These are phyloP conservation scores for Coprinopsis sp. DNA, from an alignment of 768 basidiomycete species.

Conservation along the genomic window DNA sequence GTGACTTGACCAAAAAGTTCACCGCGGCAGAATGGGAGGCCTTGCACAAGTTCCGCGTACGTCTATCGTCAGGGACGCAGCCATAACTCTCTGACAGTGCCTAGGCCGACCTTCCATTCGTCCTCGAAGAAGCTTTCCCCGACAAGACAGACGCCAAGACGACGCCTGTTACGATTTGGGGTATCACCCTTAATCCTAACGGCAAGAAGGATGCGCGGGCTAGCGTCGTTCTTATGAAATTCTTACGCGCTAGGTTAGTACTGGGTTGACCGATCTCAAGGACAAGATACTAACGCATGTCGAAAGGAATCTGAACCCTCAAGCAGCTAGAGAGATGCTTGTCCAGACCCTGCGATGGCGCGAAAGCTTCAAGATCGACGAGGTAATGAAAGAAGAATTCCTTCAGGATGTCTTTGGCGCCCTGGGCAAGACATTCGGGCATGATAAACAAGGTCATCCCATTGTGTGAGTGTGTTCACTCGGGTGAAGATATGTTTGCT, in stretches of 20 bases:
- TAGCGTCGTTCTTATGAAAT: conserved; percentile 79
- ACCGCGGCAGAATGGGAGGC: conserved; percentile 69
- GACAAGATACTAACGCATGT: neutral
- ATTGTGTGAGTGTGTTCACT: conserved; percentile 49
- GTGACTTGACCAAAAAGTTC: conserved; percentile 63
- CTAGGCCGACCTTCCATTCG: conserved; percentile 43
- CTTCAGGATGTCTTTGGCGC: conserved; percentile 59
- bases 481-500: neutral
- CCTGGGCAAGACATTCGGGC: conserved; percentile 60
- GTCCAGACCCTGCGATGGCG: conserved; percentile 70
- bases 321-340: conserved; percentile 61
- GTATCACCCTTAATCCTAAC: conserved; percentile 59
- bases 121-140: conserved; percentile 56
- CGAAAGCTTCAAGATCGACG: conserved; percentile 58
- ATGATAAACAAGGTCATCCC: conserved; percentile 68
- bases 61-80: conserved; percentile 10
- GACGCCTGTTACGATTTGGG: conserved; percentile 61
- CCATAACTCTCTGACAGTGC: conserved; percentile 1
- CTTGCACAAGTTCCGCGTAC: conserved; percentile 62
- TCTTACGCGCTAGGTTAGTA: conserved; percentile 65
- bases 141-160: conserved; percentile 49
- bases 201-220: conserved; percentile 57
- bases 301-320: conserved; percentile 52
- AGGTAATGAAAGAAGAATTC: conserved; percentile 54
- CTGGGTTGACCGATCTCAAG: neutral